Evolutionary conservation across 495 filamentous ascomycete species (phyloP).

Genomic region (Xylona heveae): DNA sequence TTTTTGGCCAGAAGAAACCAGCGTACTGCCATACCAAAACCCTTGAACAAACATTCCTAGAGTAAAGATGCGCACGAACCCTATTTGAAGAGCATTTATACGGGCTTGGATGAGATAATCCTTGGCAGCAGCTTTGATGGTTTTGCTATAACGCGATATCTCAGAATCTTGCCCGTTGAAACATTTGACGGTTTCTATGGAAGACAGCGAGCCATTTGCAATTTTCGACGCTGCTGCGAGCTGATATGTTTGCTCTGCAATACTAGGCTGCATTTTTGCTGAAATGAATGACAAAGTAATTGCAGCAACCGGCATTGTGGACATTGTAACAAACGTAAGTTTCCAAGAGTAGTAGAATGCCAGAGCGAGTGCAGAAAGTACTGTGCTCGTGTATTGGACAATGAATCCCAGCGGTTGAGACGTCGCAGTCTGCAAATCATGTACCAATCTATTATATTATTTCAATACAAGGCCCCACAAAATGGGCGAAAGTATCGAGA

Average conservation of each 20-base stretch:
- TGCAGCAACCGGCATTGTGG: conserved; percentile 48
- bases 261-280: conserved; percentile 35
- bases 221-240: conserved; percentile 52
- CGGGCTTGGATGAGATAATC: conserved; percentile 48
- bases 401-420: conserved; percentile 59
- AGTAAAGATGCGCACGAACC: conserved; percentile 49
- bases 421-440: conserved; percentile 61
- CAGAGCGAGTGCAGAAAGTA: conserved; percentile 38
- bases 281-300: conserved; percentile 36
- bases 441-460: conserved; percentile 35
- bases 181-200: conserved; percentile 74
- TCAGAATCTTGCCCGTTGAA: conserved; percentile 64
- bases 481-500: background rate
- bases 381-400: conserved; percentile 36
- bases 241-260: conserved; percentile 45
- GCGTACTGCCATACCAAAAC: conserved; percentile 67
- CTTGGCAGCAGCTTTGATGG: conserved; percentile 34
- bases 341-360: conserved; percentile 68
- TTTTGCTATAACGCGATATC: conserved; percentile 34
- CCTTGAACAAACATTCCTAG: conserved; percentile 73
- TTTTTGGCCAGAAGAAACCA: conserved; percentile 32
- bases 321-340: conserved; percentile 62
- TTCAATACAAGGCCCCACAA: background rate
- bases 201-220: conserved; percentile 41
- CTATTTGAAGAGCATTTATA: conserved; percentile 45